These are phyloP conservation scores for Aspergillus aculeatus DNA, from an alignment of 2,329 filamentous ascomycete species.

Conservation along the genomic window DNA sequence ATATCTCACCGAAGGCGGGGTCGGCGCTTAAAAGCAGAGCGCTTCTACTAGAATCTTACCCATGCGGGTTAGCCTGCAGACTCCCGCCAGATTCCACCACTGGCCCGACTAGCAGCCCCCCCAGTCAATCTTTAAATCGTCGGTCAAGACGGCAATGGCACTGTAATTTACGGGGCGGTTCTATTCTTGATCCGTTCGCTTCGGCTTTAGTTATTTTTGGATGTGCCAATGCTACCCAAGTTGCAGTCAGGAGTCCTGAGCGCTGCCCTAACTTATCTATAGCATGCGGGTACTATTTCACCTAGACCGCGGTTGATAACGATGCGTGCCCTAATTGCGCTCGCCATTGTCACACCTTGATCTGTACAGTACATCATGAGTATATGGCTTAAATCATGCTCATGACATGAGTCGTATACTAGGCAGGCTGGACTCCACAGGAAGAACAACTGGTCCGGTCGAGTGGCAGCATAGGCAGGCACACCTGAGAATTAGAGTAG, in stretches of 20 bases:
- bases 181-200: background rate
- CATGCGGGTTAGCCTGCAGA: constrained; percentile 8
- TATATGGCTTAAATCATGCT: no score
- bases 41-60: constrained; percentile 7
- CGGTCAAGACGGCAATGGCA: background rate
- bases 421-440: background rate
- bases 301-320: background rate
- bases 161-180: background rate
- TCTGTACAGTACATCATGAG: no score
- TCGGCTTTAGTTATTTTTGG: constrained; percentile 2
- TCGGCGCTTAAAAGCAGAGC: constrained; percentile 4
- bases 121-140: background rate
- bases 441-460: background rate
- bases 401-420: background rate
- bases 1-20: constrained; percentile 7
- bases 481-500: no score
- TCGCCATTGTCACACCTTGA: background rate
- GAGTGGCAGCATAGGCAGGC: background rate
- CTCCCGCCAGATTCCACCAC: background rate
- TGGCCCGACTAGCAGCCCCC: background rate
- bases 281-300: constrained; percentile 1
- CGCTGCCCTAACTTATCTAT: background rate
- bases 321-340: background rate
- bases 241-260: background rate
- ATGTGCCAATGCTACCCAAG: background rate